These are phyloP conservation scores for Marasmius sp. DNA, from an alignment of 1,284 basidiomycete genomes.

Conservation along the genomic window DNA sequence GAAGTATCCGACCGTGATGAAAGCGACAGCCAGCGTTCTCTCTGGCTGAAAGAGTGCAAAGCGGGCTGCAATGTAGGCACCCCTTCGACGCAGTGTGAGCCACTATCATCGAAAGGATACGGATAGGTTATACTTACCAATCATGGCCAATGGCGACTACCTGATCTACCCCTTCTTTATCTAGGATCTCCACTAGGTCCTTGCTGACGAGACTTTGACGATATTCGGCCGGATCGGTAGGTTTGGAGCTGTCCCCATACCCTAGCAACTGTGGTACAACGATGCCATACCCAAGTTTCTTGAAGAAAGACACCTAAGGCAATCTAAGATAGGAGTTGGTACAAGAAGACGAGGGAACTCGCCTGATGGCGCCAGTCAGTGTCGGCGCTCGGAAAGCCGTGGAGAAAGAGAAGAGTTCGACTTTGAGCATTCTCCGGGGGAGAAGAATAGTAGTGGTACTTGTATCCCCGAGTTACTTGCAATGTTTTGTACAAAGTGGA, in stretches of 20 bases:
- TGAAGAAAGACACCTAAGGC: constrained; percentile 32
- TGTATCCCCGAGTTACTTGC: constrained; percentile 20
- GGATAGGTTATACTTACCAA: constrained; percentile 29
- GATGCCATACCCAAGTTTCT: constrained; percentile 42
- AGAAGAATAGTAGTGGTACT: constrained; percentile 30
- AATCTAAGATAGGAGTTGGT: neutral
- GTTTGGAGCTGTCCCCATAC: constrained; percentile 47
- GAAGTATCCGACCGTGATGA: constrained; percentile 14
- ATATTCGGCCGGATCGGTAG: constrained; percentile 36
- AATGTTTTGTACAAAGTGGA: constrained; percentile 17
- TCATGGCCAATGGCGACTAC: constrained; percentile 45
- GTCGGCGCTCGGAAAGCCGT: constrained; percentile 45
- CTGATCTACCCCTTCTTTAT: constrained; percentile 33
- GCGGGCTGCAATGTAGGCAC: constrained; percentile 34
- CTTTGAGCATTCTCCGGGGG: constrained; percentile 20
- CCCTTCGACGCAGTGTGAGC: constrained; percentile 17
- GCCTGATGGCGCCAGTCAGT: constrained; percentile 47
- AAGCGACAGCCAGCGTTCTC: constrained; percentile 29
- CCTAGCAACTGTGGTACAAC: constrained; percentile 52
- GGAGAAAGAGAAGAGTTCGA: constrained; percentile 43
- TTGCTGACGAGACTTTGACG: constrained; percentile 32
- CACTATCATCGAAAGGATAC: neutral
- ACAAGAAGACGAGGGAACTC: neutral
- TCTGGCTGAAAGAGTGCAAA: constrained; percentile 24
- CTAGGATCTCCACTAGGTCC: constrained; percentile 45